phyloP scores from a whole-genome alignment of 108 stramenopile genomes.

The Pelagomonas calceolata region DNA sequence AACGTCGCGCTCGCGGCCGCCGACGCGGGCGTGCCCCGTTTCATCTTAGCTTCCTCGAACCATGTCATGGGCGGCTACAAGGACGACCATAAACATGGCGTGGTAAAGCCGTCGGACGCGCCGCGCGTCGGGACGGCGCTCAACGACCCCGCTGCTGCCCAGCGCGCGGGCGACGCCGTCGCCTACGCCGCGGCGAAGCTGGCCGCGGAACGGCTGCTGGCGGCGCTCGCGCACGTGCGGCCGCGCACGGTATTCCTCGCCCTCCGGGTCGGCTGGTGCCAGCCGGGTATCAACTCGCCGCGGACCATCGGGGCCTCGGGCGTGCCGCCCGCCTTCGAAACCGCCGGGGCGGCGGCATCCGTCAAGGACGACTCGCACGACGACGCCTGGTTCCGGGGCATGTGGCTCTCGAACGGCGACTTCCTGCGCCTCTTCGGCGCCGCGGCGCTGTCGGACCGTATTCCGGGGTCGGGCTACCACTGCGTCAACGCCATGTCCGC shows the following conservation, averaged over 20 bases:
- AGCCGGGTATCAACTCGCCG: conserved; percentile 22
- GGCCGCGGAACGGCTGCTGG: conserved; percentile 33
- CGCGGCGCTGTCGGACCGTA: conserved; percentile 3
- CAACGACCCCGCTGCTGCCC: conserved; percentile 15
- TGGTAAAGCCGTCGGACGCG: conserved; percentile 18
- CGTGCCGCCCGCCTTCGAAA: not conserved
- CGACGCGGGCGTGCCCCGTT: conserved; percentile 17
- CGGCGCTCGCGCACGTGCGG: conserved; percentile 22
- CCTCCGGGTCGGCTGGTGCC: conserved; percentile 35
- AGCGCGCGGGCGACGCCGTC: conserved; percentile 28
- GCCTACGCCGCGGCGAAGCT: conserved; percentile 42
- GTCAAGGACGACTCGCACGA: conserved; percentile 27
- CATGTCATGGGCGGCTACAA: conserved; percentile 47
- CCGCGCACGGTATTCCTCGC: conserved; percentile 23
- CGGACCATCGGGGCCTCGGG: not conserved
- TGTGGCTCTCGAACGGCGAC: conserved; percentile 42
- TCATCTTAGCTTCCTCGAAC: conserved; percentile 35
- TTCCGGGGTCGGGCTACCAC: not conserved
- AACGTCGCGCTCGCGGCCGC: conserved; percentile 26
- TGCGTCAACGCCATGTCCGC: conserved; percentile 9
- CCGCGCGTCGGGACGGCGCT: conserved; percentile 30
- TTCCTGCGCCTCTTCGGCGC: conserved; percentile 30
- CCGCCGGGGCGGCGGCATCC: not conserved
- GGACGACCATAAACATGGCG: conserved; percentile 22
- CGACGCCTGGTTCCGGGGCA: conserved; percentile 36